Percentiles rank a stretch among this genome's conserved stretches.
Evolutionary conservation across 345 rosid species (phyloP).

Genomic region (Bruguiera parviflora): DNA sequence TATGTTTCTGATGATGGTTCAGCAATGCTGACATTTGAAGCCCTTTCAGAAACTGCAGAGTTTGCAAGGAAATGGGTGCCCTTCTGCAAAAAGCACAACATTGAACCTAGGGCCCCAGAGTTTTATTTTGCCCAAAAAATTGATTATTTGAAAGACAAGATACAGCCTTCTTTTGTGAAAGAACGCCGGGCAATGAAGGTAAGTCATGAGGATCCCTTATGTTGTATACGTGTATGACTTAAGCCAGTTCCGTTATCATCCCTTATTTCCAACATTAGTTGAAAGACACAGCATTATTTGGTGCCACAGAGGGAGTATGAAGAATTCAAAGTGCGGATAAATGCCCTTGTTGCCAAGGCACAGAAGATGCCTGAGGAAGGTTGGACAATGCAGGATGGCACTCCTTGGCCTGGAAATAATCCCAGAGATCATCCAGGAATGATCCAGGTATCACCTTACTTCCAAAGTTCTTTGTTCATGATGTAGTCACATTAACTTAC

Average conservation of each 20-base stretch:
- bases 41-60: slow-evolving; percentile 98
- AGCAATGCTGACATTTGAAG: slow-evolving; percentile 97
- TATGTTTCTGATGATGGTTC: slow-evolving; percentile 99
- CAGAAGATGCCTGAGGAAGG: slow-evolving; percentile 99
- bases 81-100: slow-evolving; percentile 96
- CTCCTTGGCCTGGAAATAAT: slow-evolving; percentile 99
- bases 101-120: slow-evolving; percentile 99
- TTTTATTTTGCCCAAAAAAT: slow-evolving; percentile 98
- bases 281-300: background rate
- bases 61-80: slow-evolving; percentile 99
- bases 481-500: slow-evolving; percentile 10
- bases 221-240: background rate
- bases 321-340: slow-evolving; percentile 96
- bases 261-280: background rate
- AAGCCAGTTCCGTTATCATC: background rate
- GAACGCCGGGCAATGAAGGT: slow-evolving; percentile 99
- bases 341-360: slow-evolving; percentile 98
- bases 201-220: slow-evolving; percentile 16
- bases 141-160: slow-evolving; percentile 96
- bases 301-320: slow-evolving; percentile 89
- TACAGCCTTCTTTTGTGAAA: slow-evolving; percentile 96
- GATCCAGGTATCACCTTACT: slow-evolving; percentile 62
- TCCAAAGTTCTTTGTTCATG: slow-evolving; percentile 1
- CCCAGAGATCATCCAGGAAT: slow-evolving; percentile 58
- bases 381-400: slow-evolving; percentile 99